Evolutionary conservation across 768 basidiomycete species (phyloP).

Genomic region (Agaricus subrufescens): DNA sequence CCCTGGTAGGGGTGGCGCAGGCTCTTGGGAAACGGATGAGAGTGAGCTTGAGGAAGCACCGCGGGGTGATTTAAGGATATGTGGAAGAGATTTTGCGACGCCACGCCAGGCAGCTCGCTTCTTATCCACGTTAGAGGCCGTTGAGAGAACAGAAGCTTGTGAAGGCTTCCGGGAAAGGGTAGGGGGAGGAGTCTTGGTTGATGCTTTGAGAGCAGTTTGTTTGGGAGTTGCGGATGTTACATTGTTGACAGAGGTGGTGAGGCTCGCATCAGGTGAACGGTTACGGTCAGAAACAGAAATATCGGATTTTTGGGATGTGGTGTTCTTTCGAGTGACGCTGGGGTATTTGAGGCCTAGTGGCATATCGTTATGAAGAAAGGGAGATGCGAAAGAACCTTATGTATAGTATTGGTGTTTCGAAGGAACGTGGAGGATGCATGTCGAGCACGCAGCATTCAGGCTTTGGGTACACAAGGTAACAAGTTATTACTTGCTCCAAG

Average conservation of each 20-base stretch:
- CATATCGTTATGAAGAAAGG: conserved; percentile 1
- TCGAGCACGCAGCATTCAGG: background rate
- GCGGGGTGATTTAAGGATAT: conserved; percentile 1
- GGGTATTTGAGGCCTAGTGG: conserved; percentile 2
- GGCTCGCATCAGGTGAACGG: background rate
- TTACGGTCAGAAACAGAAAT: background rate
- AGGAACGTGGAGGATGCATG: conserved; percentile 3
- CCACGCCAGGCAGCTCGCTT: conserved; percentile 4
- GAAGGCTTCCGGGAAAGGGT: conserved; percentile 1
- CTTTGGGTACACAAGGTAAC: background rate
- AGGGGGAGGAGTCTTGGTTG: background rate
- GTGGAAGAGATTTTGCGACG: background rate
- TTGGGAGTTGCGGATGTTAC: background rate
- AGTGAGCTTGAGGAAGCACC: conserved; percentile 1
- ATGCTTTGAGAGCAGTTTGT: background rate
- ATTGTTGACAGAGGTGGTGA: background rate
- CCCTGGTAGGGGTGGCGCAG: background rate
- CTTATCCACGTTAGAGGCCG: background rate
- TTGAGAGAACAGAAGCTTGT: background rate
- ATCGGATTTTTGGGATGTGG: background rate
- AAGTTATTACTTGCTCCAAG: background rate
- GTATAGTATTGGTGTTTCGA: conserved; percentile 3
- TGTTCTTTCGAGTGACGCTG: background rate
- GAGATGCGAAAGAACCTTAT: background rate
- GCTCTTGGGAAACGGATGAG: background rate